A percentile compares a stretch with the other conserved stretches of the same genome.
Evolutionary conservation across 495 filamentous ascomycete genomes (phyloP).

Genomic region (Bryoglossum gracile): DNA sequence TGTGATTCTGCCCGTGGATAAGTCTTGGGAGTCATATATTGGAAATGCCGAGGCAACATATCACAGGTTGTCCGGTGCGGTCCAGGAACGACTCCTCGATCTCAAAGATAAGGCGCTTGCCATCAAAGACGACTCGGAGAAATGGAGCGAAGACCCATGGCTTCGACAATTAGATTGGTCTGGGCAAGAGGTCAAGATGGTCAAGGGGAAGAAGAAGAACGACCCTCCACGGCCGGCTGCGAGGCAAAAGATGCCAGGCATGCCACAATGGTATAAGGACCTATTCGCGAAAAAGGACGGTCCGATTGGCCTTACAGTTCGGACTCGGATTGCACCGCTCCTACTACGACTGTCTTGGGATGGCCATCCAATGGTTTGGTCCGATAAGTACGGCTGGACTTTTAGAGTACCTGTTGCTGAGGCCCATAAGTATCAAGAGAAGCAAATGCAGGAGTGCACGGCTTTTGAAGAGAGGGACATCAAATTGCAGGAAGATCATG

Average conservation of each 20-base stretch:
- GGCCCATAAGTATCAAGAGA: conserved; percentile 55
- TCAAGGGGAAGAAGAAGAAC: conserved; percentile 78
- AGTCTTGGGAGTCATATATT: conserved; percentile 80
- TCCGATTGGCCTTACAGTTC: conserved; percentile 70
- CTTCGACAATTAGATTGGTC: conserved; percentile 91
- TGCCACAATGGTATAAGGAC: conserved; percentile 95
- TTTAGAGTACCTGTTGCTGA: conserved; percentile 68
- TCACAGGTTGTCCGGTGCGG: conserved; percentile 61
- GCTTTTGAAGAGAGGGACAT: conserved; percentile 65
- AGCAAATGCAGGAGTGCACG: conserved; percentile 65
- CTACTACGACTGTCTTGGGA: conserved; percentile 85
- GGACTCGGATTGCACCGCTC: conserved; percentile 81
- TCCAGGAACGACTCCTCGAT: conserved; percentile 62
- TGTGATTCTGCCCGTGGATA: conserved; percentile 84
- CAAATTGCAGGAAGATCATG: conserved; percentile 55
- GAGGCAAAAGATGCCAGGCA: conserved; percentile 86
- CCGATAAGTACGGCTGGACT: conserved; percentile 85
- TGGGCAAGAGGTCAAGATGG: conserved; percentile 83
- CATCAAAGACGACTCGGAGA: conserved; percentile 57
- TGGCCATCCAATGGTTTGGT: conserved; percentile 83
- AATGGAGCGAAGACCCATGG: conserved; percentile 78
- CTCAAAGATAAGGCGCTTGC: conserved; percentile 71
- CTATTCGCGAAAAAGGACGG: conserved; percentile 60
- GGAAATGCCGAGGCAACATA: conserved; percentile 79
- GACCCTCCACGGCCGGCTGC: conserved; percentile 71